Base-by-base conservation (phyloP, 768 basidiomycete genomes). In the Mycena rebaudengoi region DNA sequence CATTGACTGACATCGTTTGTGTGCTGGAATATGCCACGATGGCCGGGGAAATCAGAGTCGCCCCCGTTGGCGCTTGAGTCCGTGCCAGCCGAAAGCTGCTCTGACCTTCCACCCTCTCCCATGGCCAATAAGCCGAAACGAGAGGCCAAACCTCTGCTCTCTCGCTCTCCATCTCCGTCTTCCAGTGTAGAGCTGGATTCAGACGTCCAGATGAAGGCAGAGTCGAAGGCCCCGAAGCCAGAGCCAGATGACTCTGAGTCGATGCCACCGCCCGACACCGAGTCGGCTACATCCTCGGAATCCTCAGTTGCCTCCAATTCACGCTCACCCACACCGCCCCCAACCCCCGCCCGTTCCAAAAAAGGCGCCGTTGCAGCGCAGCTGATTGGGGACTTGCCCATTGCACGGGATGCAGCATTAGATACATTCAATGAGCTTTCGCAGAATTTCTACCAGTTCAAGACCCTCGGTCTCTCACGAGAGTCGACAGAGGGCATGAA, bases 401-500 rank as follows among this genome's bases (percentile, higher is more conserved):
- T 85, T 45, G 95, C 95, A 29, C 88, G 91, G 70, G 81, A 86
- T 54, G 88, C 83, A 16, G 96, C 96, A 40, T 76, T 90, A 63
- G 80, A 77, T 67, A 89, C 86, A 10, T 98, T 97, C 74, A 79
- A 76, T 65, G 86, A 92, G 77, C 88, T 98, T 71, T 68, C 77
- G 64, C 85, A 80, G 72, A 97, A 95, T 75, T 89, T 88, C 70
- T 98, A 98, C 75, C 95, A 97, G 82, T 89, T 90, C 78, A 90
- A 88, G 74, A 85, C 89, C 29, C 80, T 98, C 57, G 97, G 97
- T n/a, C 86, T 88, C 70, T 94, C 92, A 54, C 88, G 91, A 72
- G 94, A 97, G 79, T 85, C 89, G 55, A 85, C 91, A 71, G 98
- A 99, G 81, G 92, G 94, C 77, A 94, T 96, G 91, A 88, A 90